Evolutionary conservation across 2,329 filamentous ascomycete genomes (phyloP), one percentile per base, ranked within the genome.

Genomic region (Botryotinia narcissicola): DNA sequence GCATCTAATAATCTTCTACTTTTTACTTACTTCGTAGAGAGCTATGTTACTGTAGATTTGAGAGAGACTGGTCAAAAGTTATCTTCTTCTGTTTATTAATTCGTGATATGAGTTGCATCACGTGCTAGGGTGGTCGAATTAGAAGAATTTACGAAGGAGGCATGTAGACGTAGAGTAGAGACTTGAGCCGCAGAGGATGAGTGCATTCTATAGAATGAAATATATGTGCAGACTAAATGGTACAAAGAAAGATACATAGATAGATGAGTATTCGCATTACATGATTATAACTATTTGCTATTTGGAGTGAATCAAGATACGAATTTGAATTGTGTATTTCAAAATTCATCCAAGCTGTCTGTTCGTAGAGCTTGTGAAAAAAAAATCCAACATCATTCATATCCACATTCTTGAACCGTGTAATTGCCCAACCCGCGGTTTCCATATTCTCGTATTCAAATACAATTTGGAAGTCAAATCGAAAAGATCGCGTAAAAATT

Each of bases 381-480:
- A 73, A n/a, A 73, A 73, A 73, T 69, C 63, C 63, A 73, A 62
- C 66, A 73, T 37, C 66, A 70, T 35, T 37, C 71, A 72, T 46
- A 44, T 29, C 35, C 51, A 46, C 57, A 37, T 32, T 59, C 66
- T 61, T 35, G 25, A 70, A 35, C n/a, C 32, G 37, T 37, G 37
- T 67, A 16, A 44, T n/a, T 59, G 61, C 66, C 51, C 71, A 62
- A 46, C 32, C 44, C 3, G 44, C 18, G 35, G 40, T 25, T 70
- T 73, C 42, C 29, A 35, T 48, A 22, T 35, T 61, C 54, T 37
- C 57, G 12, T 70, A 70, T 61, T 32, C 61, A 40, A 68, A 60
- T 69, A 61, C 66, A 60, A 61, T 51, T 70, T n/a, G 44, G 32
- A 60, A 61, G 42, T 40, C 57, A 70, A 48, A 61, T 51, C 18